Evolutionary conservation across 2,329 filamentous ascomycete genomes (phyloP).

Genomic region (Trichoderma guizhouense): DNA sequence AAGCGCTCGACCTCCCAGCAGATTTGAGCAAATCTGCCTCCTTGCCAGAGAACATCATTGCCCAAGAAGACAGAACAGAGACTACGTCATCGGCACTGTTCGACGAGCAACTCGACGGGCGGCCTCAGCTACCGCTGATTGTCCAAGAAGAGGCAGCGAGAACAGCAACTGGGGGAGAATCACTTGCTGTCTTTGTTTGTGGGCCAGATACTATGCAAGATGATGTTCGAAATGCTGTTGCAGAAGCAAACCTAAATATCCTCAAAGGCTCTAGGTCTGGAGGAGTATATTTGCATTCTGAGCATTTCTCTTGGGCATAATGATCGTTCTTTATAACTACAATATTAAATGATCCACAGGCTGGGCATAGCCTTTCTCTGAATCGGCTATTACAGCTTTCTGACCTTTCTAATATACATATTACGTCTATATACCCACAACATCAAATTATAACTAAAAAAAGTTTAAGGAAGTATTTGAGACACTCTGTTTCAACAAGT

Average conservation of each 20-base stretch:
- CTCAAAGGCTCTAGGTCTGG: neutral
- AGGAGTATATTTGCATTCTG: neutral
- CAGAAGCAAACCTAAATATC: neutral
- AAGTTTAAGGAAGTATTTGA: no score
- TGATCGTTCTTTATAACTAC: neutral
- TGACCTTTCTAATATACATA: no score
- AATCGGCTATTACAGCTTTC: no score
- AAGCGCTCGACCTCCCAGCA: neutral
- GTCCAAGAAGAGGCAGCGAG: neutral
- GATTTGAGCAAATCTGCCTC: neutral
- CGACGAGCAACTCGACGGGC: neutral
- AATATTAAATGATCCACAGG: no score
- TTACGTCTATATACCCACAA: no score
- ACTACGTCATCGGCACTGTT: neutral
- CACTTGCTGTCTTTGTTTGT: neutral
- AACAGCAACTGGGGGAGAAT: neutral
- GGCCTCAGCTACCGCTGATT: neutral
- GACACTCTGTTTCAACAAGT: no score
- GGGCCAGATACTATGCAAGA: neutral
- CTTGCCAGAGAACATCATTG: neutral
- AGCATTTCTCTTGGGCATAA: neutral
- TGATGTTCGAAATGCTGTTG: neutral
- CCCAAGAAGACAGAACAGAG: neutral
- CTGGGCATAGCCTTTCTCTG: no score
- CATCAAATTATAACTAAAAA: no score